Evolutionary conservation across 176 grass and related monocot species (phyloP), one percentile per base, ranked within the genome.

Genomic region (Triticum dicoccoides): DNA sequence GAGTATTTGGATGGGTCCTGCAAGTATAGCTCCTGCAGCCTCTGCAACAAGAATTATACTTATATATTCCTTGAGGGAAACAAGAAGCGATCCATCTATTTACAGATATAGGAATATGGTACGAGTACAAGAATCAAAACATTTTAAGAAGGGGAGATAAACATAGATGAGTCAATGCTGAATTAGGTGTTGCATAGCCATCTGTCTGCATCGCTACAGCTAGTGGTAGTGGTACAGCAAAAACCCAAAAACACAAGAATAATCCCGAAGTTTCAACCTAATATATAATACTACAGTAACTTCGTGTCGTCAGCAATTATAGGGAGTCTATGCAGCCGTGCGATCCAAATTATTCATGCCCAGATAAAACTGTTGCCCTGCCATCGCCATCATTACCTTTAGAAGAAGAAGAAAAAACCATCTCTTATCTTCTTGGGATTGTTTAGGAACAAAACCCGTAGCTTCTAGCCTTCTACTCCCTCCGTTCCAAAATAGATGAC

Each of bases 21-120:
- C 79, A 92, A 37, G 63, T 92, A 91, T 15, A 91, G 8, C n/a
- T 92, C 86, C 71, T 98, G 92, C 83, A 98, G 76, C 83, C 94
- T 96, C 97, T 98, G 82, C 77, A 83, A 38, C 14, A 79, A 54
- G 20, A 59, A 59, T 59, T 59, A 59, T 58, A 58, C 54, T 20
- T 18, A 45, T 18, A 45, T 58, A 54, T 54, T 54, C 51, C 51
- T 18, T 18, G 14, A 54, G 15, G 51, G 51, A 54, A 54, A 54
- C 14, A 52, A 52, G 5, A 52, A 52, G 49, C 5, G 49, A 5
- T 17, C 49, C 49, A 52, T 6, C 14, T 52, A 6, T 51, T 51
- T 39, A 64, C 5, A 80, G 78, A 18, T 8, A 62, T 23, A 27
- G 6, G 1, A 76, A 32, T 18, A 24, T 33, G 44, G 3, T 42